These are phyloP conservation scores for Hypomontagnella submonticulosa DNA, from an alignment of 495 filamentous ascomycete species.

Conservation along the genomic window DNA sequence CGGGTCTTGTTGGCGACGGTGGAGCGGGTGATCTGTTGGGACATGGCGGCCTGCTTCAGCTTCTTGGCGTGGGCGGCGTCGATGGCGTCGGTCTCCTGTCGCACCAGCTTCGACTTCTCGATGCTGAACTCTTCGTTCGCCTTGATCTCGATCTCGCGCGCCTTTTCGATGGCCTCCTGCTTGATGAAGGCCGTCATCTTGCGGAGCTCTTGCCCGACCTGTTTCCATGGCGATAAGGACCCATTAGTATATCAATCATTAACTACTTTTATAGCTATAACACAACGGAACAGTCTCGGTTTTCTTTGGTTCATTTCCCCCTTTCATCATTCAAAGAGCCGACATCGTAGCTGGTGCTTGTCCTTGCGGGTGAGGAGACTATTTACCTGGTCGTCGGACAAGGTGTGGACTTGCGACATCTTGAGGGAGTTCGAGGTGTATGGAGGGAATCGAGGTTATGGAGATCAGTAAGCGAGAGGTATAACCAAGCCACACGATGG, in stretches of 20 bases:
- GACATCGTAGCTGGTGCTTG: not conserved
- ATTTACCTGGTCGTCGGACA: slow-evolving; percentile 95
- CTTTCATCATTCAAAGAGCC: not conserved
- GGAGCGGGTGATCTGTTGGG: slow-evolving; percentile 95
- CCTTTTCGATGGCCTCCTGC: slow-evolving; percentile 97
- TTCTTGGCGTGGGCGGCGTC: slow-evolving; percentile 95
- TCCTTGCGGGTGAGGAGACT: slow-evolving; percentile 21
- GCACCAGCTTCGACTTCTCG: slow-evolving; percentile 98
- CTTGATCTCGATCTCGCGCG: slow-evolving; percentile 94
- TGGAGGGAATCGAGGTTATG: slow-evolving; percentile 21
- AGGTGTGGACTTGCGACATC: slow-evolving; percentile 92
- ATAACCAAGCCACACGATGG: slow-evolving; percentile 14
- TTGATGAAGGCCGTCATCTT: slow-evolving; percentile 99
- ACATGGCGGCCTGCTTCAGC: slow-evolving; percentile 95
- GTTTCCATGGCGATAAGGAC: slow-evolving; percentile 11
- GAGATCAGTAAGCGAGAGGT: slow-evolving; percentile 11
- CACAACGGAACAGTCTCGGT: not conserved
- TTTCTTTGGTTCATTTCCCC: not conserved
- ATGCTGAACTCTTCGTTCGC: slow-evolving; percentile 98
- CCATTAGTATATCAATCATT: slow-evolving; percentile 28
- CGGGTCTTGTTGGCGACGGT: slow-evolving; percentile 95
- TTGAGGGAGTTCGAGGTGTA: slow-evolving; percentile 53
- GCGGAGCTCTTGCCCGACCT: slow-evolving; percentile 95
- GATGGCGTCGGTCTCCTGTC: slow-evolving; percentile 91
- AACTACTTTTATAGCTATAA: not conserved